phyloP scores from a whole-genome alignment of 169 alveolate genomes.

The Plasmodium coatneyi region DNA sequence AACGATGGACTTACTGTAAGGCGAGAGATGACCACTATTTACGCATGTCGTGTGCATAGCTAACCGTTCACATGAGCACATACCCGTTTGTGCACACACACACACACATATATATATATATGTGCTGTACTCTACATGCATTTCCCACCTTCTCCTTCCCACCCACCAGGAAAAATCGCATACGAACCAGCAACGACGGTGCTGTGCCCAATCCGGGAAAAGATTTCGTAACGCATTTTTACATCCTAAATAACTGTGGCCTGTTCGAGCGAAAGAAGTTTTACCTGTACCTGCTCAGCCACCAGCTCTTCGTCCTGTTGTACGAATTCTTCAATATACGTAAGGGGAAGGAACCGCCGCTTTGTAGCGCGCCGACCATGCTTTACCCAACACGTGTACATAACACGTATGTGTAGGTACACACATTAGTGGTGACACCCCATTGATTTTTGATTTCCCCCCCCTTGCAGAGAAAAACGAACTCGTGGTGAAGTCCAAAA shows the following conservation, averaged over 20 bases:
- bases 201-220: not conserved
- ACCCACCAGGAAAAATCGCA: constrained; percentile 23
- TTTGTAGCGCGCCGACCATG: not conserved
- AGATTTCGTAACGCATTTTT: constrained; percentile 37
- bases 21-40: not conserved
- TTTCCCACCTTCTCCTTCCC: not conserved
- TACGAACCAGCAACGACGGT: constrained; percentile 5
- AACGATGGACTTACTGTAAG: constrained; percentile 44
- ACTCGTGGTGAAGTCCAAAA: not conserved
- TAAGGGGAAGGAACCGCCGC: not conserved
- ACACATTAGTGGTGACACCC: not conserved
- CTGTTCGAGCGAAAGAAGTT: constrained; percentile 55
- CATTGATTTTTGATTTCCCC: not conserved
- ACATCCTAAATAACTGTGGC: constrained; percentile 41
- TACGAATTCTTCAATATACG: constrained; percentile 56
- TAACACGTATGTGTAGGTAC: not conserved
- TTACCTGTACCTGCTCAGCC: constrained; percentile 61
- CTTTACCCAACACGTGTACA: not conserved
- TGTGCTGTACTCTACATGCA: not conserved
- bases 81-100: not conserved
- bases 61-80: not conserved
- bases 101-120: not conserved
- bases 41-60: not conserved
- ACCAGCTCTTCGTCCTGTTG: constrained; percentile 31
- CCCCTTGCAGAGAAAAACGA: constrained; percentile 30